phyloP scores from a whole-genome alignment of 192 early-diverging fungal genomes.

The Linnemannia schmuckeri region DNA sequence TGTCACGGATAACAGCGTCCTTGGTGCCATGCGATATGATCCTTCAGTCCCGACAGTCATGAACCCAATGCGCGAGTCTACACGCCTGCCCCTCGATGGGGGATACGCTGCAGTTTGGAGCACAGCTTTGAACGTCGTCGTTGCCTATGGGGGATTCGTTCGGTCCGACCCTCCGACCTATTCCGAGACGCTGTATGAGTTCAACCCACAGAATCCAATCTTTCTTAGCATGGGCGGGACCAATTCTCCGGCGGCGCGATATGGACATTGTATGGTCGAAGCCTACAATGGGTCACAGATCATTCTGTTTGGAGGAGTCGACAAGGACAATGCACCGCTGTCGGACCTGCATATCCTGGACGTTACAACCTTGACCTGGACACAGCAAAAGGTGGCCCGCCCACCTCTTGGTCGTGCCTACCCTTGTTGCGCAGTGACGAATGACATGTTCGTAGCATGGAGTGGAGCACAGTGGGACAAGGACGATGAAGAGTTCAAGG shows the following conservation, averaged over 20 bases:
- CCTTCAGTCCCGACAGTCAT: background rate
- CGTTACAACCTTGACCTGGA: conserved; percentile 19
- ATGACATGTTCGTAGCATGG: conserved; percentile 28
- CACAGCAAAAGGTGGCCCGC: background rate
- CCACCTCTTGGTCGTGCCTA: background rate
- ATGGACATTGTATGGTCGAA: background rate
- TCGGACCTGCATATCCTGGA: conserved; percentile 30
- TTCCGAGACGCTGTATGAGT: background rate
- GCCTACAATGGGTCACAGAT: conserved; percentile 18
- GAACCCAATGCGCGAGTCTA: background rate
- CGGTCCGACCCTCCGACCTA: background rate
- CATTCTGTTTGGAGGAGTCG: conserved; percentile 29
- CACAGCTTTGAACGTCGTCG: background rate
- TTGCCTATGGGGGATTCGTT: background rate
- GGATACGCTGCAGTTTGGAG: conserved; percentile 11
- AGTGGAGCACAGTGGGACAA: conserved; percentile 5
- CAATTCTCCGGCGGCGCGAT: background rate
- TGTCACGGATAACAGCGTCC: background rate
- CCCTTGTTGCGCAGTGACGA: conserved; percentile 18
- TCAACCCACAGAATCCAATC: background rate
- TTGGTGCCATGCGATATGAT: background rate
- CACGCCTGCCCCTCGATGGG: background rate
- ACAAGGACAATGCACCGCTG: background rate
- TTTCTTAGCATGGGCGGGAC: background rate
- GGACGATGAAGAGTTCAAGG: background rate